Percentiles rank a stretch among this genome's conserved stretches.
Evolutionary conservation across 2,329 filamentous ascomycete genomes (phyloP).

Genomic region (Parastagonospora nodorum): DNA sequence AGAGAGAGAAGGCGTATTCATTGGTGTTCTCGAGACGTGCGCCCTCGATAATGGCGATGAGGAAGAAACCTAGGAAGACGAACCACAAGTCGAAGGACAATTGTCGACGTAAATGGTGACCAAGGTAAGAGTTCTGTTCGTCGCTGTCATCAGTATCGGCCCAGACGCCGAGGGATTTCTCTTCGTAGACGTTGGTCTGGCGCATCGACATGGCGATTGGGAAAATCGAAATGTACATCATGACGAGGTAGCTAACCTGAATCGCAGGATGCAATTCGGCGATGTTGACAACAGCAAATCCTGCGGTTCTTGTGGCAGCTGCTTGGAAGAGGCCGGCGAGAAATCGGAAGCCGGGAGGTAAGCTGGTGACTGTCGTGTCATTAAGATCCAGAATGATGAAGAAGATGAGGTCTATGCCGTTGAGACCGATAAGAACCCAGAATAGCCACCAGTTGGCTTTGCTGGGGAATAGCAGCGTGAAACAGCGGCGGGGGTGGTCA

Average conservation of each 20-base stretch:
- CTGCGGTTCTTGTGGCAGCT: slow-evolving; percentile 85
- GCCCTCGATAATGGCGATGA: slow-evolving; percentile 89
- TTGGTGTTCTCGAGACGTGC: slow-evolving; percentile 66
- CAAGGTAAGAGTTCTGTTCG: slow-evolving; percentile 78
- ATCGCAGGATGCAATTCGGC: slow-evolving; percentile 83
- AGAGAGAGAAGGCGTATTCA: slow-evolving; percentile 58
- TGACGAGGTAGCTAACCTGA: slow-evolving; percentile 91
- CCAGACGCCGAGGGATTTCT: slow-evolving; percentile 81
- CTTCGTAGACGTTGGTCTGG: slow-evolving; percentile 94
- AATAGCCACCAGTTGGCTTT: slow-evolving; percentile 96
- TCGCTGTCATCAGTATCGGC: slow-evolving; percentile 52
- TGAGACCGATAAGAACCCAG: slow-evolving; percentile 79
- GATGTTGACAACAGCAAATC: slow-evolving; percentile 82
- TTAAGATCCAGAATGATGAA: slow-evolving; percentile 92
- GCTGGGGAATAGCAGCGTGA: slow-evolving; percentile 89
- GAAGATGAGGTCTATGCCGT: slow-evolving; percentile 83
- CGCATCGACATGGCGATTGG: slow-evolving; percentile 95
- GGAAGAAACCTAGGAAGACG: slow-evolving; percentile 89
- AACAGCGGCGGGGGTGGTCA: slow-evolving; percentile 93
- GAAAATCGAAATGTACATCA: slow-evolving; percentile 99
- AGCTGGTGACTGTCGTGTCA: slow-evolving; percentile 66
- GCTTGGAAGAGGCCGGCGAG: slow-evolving; percentile 91
- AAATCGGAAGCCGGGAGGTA: slow-evolving; percentile 76
- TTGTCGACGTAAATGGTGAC: slow-evolving; percentile 87
- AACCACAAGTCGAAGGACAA: slow-evolving; percentile 98